Percentiles rank a stretch among this genome's conserved stretches.
Conservation (phyloP, 768 basidiomycete species). For the Trametes cinnabarina region DNA sequence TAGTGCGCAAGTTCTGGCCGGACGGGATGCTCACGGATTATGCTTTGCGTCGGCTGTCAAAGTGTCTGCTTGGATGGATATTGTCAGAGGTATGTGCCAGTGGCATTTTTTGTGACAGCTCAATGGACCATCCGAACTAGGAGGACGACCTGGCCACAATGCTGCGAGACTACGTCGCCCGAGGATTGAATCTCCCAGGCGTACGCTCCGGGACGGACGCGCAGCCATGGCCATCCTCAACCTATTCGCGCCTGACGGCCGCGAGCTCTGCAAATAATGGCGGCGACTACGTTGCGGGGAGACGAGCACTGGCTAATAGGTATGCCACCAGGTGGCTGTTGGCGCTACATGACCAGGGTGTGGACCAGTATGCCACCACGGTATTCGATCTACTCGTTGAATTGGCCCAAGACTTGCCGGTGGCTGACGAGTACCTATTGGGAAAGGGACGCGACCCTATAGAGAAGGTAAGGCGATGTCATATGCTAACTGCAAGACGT, state of each 20-base stretch:
- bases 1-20: slow-evolving; percentile 73
- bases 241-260: slow-evolving; percentile 32
- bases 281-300: slow-evolving; percentile 64
- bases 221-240: slow-evolving; percentile 54
- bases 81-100: slow-evolving; percentile 60
- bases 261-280: slow-evolving; percentile 53
- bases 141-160: slow-evolving; percentile 66
- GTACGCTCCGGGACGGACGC: slow-evolving; percentile 46
- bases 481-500: background rate
- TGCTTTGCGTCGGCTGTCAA: slow-evolving; percentile 58
- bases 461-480: slow-evolving; percentile 6
- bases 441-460: slow-evolving; percentile 12
- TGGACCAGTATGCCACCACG: slow-evolving; percentile 47
- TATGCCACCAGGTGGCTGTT: slow-evolving; percentile 70
- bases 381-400: slow-evolving; percentile 56
- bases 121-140: slow-evolving; percentile 32
- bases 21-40: slow-evolving; percentile 72
- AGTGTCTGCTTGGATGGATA: slow-evolving; percentile 65
- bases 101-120: background rate
- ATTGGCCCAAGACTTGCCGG: slow-evolving; percentile 35
- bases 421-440: slow-evolving; percentile 16
- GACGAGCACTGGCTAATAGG: slow-evolving; percentile 49
- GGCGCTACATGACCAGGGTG: slow-evolving; percentile 63
- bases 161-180: slow-evolving; percentile 65
- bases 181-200: slow-evolving; percentile 59